A percentile compares a stretch with the other conserved stretches of the same genome.
Evolutionary conservation across 2,329 filamentous ascomycete species (phyloP).

Genomic region (Pestalotiopsis sp.): DNA sequence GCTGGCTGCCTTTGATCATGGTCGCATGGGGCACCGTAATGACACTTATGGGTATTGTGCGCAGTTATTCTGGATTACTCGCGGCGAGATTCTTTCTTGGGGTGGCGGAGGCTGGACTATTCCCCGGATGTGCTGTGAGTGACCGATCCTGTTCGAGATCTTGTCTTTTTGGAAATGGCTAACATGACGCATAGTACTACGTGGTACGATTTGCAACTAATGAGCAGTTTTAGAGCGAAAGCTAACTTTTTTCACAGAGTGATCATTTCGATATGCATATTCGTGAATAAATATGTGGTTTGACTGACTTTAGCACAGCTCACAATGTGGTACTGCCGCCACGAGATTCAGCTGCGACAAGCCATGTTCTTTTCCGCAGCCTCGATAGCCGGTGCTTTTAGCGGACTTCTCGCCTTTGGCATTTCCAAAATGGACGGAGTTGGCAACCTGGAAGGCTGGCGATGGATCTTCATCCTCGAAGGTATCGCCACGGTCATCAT

Average conservation of each 20-base stretch:
- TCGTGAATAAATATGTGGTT: background rate
- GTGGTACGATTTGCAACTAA: constrained; percentile 1
- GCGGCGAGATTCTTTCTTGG: constrained; percentile 52
- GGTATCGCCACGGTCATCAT: constrained; percentile 68
- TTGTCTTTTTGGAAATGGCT: background rate
- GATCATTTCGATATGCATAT: background rate
- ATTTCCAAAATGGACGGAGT: constrained; percentile 72
- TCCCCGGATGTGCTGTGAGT: constrained; percentile 33
- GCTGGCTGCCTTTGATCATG: constrained; percentile 81
- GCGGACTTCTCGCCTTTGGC: constrained; percentile 70
- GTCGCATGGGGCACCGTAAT: constrained; percentile 45
- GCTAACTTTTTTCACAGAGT: background rate
- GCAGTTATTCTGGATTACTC: constrained; percentile 49
- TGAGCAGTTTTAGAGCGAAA: background rate
- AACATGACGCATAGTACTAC: background rate
- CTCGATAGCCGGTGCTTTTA: constrained; percentile 77
- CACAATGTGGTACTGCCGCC: constrained; percentile 62
- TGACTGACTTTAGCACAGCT: constrained; percentile 25
- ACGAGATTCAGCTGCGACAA: constrained; percentile 55
- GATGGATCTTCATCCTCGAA: constrained; percentile 71
- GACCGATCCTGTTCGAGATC: background rate
- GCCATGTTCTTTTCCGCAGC: constrained; percentile 85
- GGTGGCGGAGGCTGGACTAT: constrained; percentile 33
- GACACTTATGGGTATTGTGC: constrained; percentile 57
- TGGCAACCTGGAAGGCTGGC: constrained; percentile 61